These are phyloP conservation scores for Aureococcus anophagefferens DNA, from an alignment of 108 stramenopile genomes.

Conservation along the genomic window DNA sequence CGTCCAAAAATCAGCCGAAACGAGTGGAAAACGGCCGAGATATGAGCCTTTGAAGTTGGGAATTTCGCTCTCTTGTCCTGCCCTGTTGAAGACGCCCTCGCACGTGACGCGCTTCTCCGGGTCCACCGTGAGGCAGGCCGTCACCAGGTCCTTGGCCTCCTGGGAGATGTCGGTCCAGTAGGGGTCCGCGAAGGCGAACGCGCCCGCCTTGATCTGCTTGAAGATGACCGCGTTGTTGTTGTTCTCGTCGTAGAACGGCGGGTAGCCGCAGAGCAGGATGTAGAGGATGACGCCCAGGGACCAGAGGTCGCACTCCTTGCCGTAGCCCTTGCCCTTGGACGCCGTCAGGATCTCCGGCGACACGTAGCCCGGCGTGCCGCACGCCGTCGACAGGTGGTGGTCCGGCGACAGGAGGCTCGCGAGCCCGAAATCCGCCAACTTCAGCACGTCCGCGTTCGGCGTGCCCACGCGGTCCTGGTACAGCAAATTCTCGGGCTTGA, in stretches of 20 bases:
- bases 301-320: slow-evolving; percentile 55
- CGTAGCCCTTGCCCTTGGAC: slow-evolving; percentile 31
- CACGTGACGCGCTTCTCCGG: slow-evolving; percentile 48
- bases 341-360: slow-evolving; percentile 45
- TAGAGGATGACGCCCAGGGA: slow-evolving; percentile 51
- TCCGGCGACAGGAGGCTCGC: slow-evolving; percentile 22
- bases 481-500: slow-evolving; percentile 30
- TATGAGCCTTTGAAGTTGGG: too few species aligned
- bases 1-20: too few species aligned
- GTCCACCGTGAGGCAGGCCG: slow-evolving; percentile 43
- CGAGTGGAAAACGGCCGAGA: too few species aligned
- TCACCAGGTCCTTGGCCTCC: slow-evolving; percentile 48
- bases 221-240: slow-evolving; percentile 38
- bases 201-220: slow-evolving; percentile 29
- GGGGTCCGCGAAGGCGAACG: slow-evolving; percentile 40
- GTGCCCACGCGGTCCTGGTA: neutral
- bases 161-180: slow-evolving; percentile 42
- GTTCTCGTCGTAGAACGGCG: slow-evolving; percentile 38
- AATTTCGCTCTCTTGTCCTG: too few species aligned
- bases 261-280: slow-evolving; percentile 58
- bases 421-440: slow-evolving; percentile 83
- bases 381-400: neutral
- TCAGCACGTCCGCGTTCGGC: slow-evolving; percentile 28
- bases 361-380: slow-evolving; percentile 55
- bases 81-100: slow-evolving; percentile 54